Percentiles rank a stretch among this genome's conserved stretches.
Evolutionary conservation across 78 protist species (phyloP).

Genomic region (Chrysochromulina parva): DNA sequence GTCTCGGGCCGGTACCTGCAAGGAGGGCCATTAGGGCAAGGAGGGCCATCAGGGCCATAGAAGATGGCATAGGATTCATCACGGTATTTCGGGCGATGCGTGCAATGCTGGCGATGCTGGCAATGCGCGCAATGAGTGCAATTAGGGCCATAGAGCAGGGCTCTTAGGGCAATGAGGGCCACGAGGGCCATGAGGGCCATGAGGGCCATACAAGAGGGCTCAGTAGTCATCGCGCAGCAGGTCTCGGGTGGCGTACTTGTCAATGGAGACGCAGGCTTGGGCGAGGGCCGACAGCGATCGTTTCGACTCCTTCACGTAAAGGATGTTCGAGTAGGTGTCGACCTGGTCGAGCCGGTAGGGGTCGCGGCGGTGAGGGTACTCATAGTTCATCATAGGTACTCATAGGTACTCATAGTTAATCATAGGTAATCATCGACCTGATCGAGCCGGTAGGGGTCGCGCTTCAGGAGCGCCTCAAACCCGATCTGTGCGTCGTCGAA

Average conservation of each 20-base stretch:
- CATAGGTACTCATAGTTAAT: not conserved
- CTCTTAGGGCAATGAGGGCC: too few relatives aligned
- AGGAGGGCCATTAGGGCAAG: too few relatives aligned
- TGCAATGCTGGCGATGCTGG: too few relatives aligned
- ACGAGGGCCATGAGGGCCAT: too few relatives aligned
- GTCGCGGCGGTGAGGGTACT: conserved; percentile 15
- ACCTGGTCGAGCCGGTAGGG: conserved; percentile 80
- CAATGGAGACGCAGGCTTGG: conserved; percentile 6
- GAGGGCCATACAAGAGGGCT: too few relatives aligned
- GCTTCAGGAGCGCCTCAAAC: not conserved
- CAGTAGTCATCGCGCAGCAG: conserved; percentile 71
- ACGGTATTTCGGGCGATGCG: too few relatives aligned
- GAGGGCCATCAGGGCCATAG: too few relatives aligned
- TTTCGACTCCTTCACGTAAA: conserved; percentile 75
- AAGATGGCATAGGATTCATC: too few relatives aligned
- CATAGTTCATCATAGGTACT: not conserved
- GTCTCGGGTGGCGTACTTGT: conserved; percentile 88
- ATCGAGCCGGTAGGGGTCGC: not conserved
- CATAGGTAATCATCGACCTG: not conserved
- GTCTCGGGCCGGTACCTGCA: conserved; percentile 90
- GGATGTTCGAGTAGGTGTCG: conserved; percentile 89
- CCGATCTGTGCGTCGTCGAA: conserved; percentile 53
- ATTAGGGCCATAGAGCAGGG: too few relatives aligned
- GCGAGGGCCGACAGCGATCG: conserved; percentile 44
- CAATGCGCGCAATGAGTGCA: too few relatives aligned